phyloP scores from a whole-genome alignment of 805 yeast genomes.

The Spathaspora boniae region DNA sequence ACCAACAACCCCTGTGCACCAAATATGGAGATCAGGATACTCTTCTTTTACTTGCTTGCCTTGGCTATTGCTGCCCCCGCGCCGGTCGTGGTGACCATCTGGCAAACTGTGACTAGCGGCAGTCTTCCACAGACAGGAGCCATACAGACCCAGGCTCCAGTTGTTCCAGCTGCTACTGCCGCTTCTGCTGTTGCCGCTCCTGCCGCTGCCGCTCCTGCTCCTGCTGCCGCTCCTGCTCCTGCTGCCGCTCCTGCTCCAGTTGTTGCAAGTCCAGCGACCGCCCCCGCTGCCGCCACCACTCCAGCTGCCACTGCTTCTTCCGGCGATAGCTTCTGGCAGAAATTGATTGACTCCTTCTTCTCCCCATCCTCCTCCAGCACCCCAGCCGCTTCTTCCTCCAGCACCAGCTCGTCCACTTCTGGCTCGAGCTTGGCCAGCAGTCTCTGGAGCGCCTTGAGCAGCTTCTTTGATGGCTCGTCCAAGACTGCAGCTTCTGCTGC shows the following conservation, averaged over 20 bases:
- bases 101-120: constrained; percentile 13
- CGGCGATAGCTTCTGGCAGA: too few relatives aligned
- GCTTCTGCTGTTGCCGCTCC: constrained; percentile 9
- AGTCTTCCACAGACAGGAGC: constrained; percentile 5
- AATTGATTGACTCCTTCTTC: constrained; percentile 6
- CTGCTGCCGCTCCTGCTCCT: constrained; percentile 9
- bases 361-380: constrained; percentile 8
- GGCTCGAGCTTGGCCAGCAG: too few relatives aligned
- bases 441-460: too few relatives aligned
- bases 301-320: constrained; percentile 10
- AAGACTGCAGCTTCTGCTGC: constrained; percentile 10
- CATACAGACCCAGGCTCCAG: constrained; percentile 3
- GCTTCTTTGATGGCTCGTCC: too few relatives aligned
- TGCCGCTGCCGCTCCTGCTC: constrained; percentile 9
- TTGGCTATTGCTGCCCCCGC: constrained; percentile 18
- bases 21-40: not conserved
- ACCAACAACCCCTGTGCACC: not conserved
- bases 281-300: constrained; percentile 11
- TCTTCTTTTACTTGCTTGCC: constrained; percentile 4
- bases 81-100: constrained; percentile 23
- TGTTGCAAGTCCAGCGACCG: constrained; percentile 6
- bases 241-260: constrained; percentile 3
- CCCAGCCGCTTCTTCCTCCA: constrained; percentile 10
- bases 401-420: constrained; percentile 10
- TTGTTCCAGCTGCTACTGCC: constrained; percentile 8